Evolutionary conservation across 176 grass and related monocot species (phyloP).

Genomic region (Paspalum vaginatum): DNA sequence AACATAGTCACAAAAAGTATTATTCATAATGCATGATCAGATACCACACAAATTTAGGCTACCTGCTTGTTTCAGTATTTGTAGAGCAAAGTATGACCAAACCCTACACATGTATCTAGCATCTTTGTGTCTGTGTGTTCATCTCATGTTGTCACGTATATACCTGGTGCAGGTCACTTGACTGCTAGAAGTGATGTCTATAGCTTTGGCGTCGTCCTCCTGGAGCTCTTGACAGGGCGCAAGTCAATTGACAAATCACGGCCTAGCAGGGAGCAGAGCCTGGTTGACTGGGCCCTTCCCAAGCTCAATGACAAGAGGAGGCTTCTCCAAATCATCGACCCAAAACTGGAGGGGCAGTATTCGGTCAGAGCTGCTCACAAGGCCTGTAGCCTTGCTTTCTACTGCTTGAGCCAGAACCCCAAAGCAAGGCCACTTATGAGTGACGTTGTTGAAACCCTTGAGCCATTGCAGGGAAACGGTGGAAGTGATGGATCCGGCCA

Average conservation of each 20-base stretch:
- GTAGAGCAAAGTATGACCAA: no score
- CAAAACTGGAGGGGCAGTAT: conserved; percentile 74
- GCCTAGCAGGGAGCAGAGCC: conserved; percentile 87
- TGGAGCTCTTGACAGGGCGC: conserved; percentile 86
- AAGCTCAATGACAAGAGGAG: conserved; percentile 91
- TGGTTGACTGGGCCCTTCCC: conserved; percentile 91
- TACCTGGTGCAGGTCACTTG: conserved; percentile 71
- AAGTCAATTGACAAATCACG: conserved; percentile 93
- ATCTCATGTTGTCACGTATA: conserved; percentile 19
- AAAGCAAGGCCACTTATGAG: conserved; percentile 97
- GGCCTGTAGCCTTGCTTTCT: conserved; percentile 91
- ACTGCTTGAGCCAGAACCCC: conserved; percentile 94
- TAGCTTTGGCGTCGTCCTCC: conserved; percentile 92
- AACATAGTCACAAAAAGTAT: neutral
- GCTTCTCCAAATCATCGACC: conserved; percentile 88
- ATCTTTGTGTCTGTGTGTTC: neutral
- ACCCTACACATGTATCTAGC: neutral
- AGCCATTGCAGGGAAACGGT: conserved; percentile 66
- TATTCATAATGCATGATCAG: conserved; percentile 16
- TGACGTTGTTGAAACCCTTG: conserved; percentile 84
- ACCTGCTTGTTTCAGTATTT: no score
- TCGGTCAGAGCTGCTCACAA: conserved; percentile 81
- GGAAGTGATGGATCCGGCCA: conserved; percentile 42
- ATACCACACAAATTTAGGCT: no score
- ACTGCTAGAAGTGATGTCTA: conserved; percentile 96